phyloP scores from a whole-genome alignment of 495 filamentous ascomycete species.

The Pyrenopolyporus hunteri region DNA sequence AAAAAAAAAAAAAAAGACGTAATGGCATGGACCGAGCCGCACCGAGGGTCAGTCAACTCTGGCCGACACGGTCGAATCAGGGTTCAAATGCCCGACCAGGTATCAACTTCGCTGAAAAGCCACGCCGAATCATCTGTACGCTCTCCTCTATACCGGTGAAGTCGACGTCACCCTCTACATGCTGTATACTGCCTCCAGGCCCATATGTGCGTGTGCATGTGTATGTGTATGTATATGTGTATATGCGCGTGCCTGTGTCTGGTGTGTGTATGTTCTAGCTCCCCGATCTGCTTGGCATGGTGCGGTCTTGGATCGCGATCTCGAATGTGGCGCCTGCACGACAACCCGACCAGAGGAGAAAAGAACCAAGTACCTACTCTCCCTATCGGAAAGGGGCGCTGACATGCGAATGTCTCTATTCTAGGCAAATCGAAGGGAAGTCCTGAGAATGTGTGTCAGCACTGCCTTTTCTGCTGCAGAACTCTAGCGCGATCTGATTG shows the following conservation, averaged over 20 bases:
- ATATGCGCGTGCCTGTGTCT: not conserved
- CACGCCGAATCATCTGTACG: too few relatives aligned
- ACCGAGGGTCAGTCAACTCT: too few relatives aligned
- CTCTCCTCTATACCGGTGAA: too few relatives aligned
- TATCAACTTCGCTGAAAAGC: too few relatives aligned
- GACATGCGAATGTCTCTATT: slow-evolving; percentile 40
- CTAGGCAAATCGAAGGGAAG: slow-evolving; percentile 26
- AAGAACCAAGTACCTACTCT: slow-evolving; percentile 35
- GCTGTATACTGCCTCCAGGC: too few relatives aligned
- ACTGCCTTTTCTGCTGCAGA: slow-evolving; percentile 30
- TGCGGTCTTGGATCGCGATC: slow-evolving; percentile 36
- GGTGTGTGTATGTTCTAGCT: slow-evolving; percentile 26
- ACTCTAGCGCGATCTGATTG: slow-evolving; percentile 31
- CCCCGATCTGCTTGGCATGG: slow-evolving; percentile 33
- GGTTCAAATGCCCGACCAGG: too few relatives aligned
- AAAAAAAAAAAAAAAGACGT: too few relatives aligned
- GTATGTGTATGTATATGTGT: not conserved
- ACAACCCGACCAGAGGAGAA: slow-evolving; percentile 40
- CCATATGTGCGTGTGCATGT: too few relatives aligned
- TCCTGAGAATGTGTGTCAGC: slow-evolving; percentile 40
- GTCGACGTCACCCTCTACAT: too few relatives aligned
- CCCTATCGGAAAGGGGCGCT: slow-evolving; percentile 44
- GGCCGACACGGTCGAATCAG: too few relatives aligned
- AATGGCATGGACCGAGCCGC: slow-evolving; percentile 1
- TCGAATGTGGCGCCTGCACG: slow-evolving; percentile 44